These are phyloP conservation scores for Rhizomucor pusillus DNA, from an alignment of 371 early-diverging fungal species.

Conservation along the genomic window DNA sequence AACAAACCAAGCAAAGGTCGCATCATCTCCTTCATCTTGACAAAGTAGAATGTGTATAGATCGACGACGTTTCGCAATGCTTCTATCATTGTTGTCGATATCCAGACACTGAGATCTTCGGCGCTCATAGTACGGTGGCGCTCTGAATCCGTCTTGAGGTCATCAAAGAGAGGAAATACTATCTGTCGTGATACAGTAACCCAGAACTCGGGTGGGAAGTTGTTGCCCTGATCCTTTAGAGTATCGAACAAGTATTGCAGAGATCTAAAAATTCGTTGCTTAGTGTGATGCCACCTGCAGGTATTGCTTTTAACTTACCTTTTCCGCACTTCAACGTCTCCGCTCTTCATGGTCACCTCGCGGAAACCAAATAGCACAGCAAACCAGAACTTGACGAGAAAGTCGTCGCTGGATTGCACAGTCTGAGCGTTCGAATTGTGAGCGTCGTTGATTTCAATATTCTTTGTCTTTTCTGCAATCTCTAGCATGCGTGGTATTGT, in stretches of 20 bases:
- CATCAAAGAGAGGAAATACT: conserved; percentile 89
- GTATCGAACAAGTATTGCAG: conserved; percentile 82
- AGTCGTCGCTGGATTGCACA: conserved; percentile 39
- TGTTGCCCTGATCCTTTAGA: conserved; percentile 66
- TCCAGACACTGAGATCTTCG: conserved; percentile 54
- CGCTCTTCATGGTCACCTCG: conserved; percentile 85
- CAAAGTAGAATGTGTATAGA: conserved; percentile 78
- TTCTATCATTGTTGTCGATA: conserved; percentile 71
- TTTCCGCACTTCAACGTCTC: conserved; percentile 89
- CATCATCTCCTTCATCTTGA: conserved; percentile 64
- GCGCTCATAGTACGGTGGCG: conserved; percentile 35
- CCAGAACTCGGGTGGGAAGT: conserved; percentile 81
- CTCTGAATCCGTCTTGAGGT: conserved; percentile 50
- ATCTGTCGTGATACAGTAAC: conserved; percentile 77
- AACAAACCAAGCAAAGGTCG: conserved; percentile 78
- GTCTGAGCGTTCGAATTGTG: conserved; percentile 21
- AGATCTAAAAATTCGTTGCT: conserved; percentile 35
- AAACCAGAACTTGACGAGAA: conserved; percentile 71
- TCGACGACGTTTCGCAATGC: conserved; percentile 87
- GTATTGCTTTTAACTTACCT: conserved; percentile 20
- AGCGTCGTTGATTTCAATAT: conserved; percentile 39
- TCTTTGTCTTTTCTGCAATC: conserved; percentile 36
- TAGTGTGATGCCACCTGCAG: not conserved
- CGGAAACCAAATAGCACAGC: conserved; percentile 83
- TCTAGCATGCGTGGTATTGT: conserved; percentile 51